Percentiles rank a stretch among this genome's conserved stretches.
phyloP scores from a whole-genome alignment of 1,139 yeast genomes.

The Nakaseomyces nivariensis region DNA sequence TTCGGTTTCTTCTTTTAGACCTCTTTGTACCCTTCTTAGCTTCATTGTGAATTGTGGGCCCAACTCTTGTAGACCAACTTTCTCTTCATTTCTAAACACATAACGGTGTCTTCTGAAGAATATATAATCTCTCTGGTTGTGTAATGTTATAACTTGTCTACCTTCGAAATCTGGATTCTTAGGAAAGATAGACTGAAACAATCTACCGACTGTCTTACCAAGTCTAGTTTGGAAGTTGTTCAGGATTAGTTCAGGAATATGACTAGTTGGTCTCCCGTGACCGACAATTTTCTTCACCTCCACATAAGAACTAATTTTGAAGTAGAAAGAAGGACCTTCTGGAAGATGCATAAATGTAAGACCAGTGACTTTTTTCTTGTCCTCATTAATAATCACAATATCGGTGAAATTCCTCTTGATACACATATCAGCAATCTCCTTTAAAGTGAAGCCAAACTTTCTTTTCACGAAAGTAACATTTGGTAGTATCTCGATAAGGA shows the following conservation, averaged over 20 bases:
- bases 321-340: constrained; percentile 89
- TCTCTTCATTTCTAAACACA: constrained; percentile 77
- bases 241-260: constrained; percentile 81
- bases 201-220: constrained; percentile 85
- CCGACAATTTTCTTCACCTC: constrained; percentile 71
- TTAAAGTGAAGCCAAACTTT: constrained; percentile 70
- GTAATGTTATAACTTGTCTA: constrained; percentile 88
- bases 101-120: constrained; percentile 94
- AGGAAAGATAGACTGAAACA: constrained; percentile 88
- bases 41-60: constrained; percentile 95
- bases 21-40: constrained; percentile 80
- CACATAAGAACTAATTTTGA: constrained; percentile 68
- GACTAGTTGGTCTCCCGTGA: constrained; percentile 85
- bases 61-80: constrained; percentile 87
- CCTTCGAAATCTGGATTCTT: constrained; percentile 90
- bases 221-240: constrained; percentile 87
- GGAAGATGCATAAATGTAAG: constrained; percentile 89
- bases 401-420: constrained; percentile 78
- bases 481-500: constrained; percentile 76
- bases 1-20: constrained; percentile 81
- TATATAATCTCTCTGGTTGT: constrained; percentile 90
- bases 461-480: constrained; percentile 80
- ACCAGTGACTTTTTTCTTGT: constrained; percentile 84
- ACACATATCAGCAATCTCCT: constrained; percentile 78
- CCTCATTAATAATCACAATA: constrained; percentile 82